Conservation (phyloP, 768 basidiomycete genomes). For the Gymnopilus junonius region DNA sequence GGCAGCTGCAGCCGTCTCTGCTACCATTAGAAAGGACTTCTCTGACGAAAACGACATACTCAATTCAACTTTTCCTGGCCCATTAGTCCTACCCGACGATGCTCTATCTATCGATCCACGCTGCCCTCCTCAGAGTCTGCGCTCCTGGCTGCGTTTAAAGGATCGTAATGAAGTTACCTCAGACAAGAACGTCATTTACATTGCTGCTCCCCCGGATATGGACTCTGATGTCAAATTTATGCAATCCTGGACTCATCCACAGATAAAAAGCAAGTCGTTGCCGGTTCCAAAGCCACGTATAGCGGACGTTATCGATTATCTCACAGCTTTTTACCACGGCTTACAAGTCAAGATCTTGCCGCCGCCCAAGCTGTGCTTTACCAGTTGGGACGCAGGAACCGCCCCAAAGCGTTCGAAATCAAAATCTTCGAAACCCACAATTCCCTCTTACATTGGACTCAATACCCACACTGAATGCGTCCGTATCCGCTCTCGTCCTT, state of each 20-base stretch:
- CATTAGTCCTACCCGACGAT: constrained; percentile 37
- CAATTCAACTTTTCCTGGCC: constrained; percentile 30
- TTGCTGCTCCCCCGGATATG: constrained; percentile 34
- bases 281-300: constrained; percentile 16
- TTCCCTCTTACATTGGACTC: constrained; percentile 33
- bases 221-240: constrained; percentile 25
- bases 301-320: constrained; percentile 32
- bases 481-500: constrained; percentile 36
- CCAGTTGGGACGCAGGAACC: constrained; percentile 27
- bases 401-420: constrained; percentile 7
- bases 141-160: constrained; percentile 31
- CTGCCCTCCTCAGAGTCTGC: constrained; percentile 37
- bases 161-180: constrained; percentile 36
- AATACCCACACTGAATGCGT: constrained; percentile 33
- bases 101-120: constrained; percentile 37
- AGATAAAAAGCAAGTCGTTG: not conserved
- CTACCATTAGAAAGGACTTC: not conserved
- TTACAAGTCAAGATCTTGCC: constrained; percentile 30
- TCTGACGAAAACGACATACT: not conserved
- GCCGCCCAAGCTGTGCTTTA: constrained; percentile 24
- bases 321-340: constrained; percentile 38
- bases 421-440: constrained; percentile 11
- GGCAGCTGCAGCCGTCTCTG: not conserved
- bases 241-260: constrained; percentile 27
- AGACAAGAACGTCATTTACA: constrained; percentile 31